Evolutionary conservation across 2,329 filamentous ascomycete species (phyloP).

Genomic region (Monosporascus sp.): DNA sequence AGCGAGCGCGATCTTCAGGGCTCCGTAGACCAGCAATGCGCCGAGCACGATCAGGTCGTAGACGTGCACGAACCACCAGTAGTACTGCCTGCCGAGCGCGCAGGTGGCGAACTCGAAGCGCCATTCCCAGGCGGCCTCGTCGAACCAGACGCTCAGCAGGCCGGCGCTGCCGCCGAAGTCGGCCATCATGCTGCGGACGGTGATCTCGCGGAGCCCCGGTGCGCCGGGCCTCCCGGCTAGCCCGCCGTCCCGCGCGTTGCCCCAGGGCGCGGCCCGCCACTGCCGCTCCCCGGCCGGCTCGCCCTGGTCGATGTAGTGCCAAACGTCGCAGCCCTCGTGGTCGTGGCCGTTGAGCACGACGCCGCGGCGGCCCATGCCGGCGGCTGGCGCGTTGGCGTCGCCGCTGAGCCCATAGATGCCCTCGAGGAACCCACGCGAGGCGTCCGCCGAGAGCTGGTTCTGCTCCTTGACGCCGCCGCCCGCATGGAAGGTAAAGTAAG

Average conservation of each 20-base stretch:
- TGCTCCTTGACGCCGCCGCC: conserved; percentile 79
- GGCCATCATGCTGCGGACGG: conserved; percentile 97
- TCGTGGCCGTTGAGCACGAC: conserved; percentile 91
- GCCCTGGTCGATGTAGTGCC: conserved; percentile 71
- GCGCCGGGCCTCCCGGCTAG: conserved; percentile 38
- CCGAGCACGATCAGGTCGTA: conserved; percentile 51
- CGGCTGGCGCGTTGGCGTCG: conserved; percentile 49
- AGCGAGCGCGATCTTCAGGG: conserved; percentile 12
- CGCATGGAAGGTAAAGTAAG: conserved; percentile 74
- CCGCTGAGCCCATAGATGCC: conserved; percentile 76
- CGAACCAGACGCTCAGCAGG: conserved; percentile 85
- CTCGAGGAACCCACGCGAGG: conserved; percentile 72
- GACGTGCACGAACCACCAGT: conserved; percentile 90
- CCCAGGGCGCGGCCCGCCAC: conserved; percentile 48
- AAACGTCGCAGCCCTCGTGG: conserved; percentile 87
- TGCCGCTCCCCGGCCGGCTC: conserved; percentile 36
- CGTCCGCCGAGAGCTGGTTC: conserved; percentile 74
- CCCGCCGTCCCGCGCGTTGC: conserved; percentile 34
- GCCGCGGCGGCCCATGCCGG: conserved; percentile 64
- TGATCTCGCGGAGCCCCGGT: conserved; percentile 78
- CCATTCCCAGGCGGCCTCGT: conserved; percentile 69
- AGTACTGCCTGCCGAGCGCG: conserved; percentile 75
- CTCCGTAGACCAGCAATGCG: conserved; percentile 21
- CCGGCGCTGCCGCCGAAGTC: conserved; percentile 90
- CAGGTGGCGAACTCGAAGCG: conserved; percentile 75